Evolutionary conservation across 257 asterid species (phyloP).

Genomic region (Ocimum tenuiflorum): DNA sequence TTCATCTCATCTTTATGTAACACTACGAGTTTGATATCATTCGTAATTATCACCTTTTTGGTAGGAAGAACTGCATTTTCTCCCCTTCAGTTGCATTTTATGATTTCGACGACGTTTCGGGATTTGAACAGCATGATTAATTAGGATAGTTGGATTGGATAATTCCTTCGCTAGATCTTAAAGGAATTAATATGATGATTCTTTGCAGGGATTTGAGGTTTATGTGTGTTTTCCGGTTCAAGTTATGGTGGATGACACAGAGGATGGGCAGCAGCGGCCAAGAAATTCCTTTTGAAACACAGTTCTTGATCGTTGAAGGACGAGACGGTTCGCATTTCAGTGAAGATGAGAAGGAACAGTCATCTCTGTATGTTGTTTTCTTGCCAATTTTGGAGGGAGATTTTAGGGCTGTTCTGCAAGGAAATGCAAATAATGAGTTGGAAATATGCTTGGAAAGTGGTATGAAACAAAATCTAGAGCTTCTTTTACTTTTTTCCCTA

Average conservation of each 20-base stretch:
- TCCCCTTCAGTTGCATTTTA: too few species aligned
- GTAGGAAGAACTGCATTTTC: too few species aligned
- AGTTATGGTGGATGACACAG: slow-evolving; percentile 99
- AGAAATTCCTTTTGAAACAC: slow-evolving; percentile 84
- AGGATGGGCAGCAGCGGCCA: slow-evolving; percentile 75
- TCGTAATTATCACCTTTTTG: too few species aligned
- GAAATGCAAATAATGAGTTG: slow-evolving; percentile 62
- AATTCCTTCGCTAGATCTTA: too few species aligned
- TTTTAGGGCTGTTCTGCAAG: slow-evolving; percentile 91
- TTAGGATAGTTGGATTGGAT: too few species aligned
- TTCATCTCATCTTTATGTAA: background rate
- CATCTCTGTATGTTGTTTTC: slow-evolving; percentile 55
- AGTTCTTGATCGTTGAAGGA: slow-evolving; percentile 72
- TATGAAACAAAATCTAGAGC: slow-evolving; percentile 16
- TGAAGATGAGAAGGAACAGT: slow-evolving; percentile 29
- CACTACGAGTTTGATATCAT: too few species aligned
- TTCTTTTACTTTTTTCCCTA: background rate
- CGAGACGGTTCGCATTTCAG: slow-evolving; percentile 44
- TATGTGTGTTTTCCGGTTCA: slow-evolving; percentile 89
- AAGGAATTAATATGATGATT: background rate
- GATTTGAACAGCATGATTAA: too few species aligned
- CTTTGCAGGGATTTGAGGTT: slow-evolving; percentile 70
- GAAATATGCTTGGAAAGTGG: slow-evolving; percentile 95
- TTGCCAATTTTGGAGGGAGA: slow-evolving; percentile 89
- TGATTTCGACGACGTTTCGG: too few species aligned